Evolutionary conservation across 345 rosid genomes (phyloP).

Genomic region (Eucalyptus grandis): DNA sequence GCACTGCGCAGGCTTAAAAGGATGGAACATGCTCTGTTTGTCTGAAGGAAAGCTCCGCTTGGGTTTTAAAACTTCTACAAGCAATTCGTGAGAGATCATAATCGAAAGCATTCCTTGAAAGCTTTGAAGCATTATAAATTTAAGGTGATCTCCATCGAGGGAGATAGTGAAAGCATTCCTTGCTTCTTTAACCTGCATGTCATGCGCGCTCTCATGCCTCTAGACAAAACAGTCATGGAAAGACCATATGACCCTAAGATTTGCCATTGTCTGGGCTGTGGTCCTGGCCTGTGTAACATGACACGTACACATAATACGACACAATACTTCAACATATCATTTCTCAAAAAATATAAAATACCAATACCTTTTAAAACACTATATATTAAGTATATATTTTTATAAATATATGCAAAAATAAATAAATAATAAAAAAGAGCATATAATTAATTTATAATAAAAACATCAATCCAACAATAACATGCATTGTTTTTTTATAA

Average conservation of each 20-base stretch:
- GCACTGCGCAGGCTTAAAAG: not conserved
- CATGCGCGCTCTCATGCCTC: not conserved
- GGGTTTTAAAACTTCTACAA: not conserved
- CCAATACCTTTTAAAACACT: accelerated
- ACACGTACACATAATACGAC: accelerated
- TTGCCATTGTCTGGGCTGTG: accelerated
- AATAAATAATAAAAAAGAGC: too few relatives aligned
- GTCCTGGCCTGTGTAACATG: accelerated
- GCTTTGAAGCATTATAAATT: not conserved
- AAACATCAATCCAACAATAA: too few relatives aligned
- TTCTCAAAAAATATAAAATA: accelerated
- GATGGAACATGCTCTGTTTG: not conserved
- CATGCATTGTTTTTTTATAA: too few relatives aligned
- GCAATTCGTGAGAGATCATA: too few relatives aligned
- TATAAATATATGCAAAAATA: too few relatives aligned
- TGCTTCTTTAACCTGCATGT: not conserved
- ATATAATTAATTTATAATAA: too few relatives aligned
- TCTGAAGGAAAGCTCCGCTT: not conserved
- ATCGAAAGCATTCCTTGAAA: not conserved
- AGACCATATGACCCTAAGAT: not conserved
- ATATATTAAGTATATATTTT: too few relatives aligned
- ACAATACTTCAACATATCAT: accelerated
- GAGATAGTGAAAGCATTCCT: not conserved
- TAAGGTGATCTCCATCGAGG: not conserved
- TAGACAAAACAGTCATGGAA: not conserved